Percentiles rank a stretch among this genome's conserved stretches.
Conservation (phyloP, 2,329 filamentous ascomycete species). For the Colletotrichum tofieldiae region DNA sequence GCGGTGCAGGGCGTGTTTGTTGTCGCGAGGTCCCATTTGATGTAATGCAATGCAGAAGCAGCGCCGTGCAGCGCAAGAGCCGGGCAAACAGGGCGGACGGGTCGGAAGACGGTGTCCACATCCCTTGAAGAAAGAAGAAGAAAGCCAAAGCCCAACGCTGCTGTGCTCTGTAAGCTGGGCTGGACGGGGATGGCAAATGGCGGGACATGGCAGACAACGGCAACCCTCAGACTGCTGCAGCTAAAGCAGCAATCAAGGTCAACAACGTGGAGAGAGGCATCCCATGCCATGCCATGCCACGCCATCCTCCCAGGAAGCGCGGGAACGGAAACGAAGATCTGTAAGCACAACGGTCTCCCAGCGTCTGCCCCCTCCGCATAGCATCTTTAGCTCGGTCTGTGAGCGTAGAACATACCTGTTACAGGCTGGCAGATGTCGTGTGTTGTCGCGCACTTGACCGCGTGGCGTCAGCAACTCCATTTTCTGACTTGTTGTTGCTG, state of each 20-base stretch:
- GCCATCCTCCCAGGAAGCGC: neutral
- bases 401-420: constrained; percentile 3
- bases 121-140: constrained; percentile 27
- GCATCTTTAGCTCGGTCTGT: constrained; percentile 7
- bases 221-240: constrained; percentile 24
- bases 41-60: constrained; percentile 37
- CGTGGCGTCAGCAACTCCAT: constrained; percentile 29
- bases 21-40: constrained; percentile 8
- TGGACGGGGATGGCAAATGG: neutral
- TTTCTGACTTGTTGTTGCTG: constrained; percentile 6
- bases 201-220: constrained; percentile 7
- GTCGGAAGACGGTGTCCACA: constrained; percentile 18
- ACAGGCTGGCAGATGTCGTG: constrained; percentile 19
- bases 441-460: constrained; percentile 20
- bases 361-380: constrained; percentile 6
- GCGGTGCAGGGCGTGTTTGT: constrained; percentile 21
- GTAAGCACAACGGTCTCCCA: constrained; percentile 21
- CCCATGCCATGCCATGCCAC: constrained; percentile 11
- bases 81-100: constrained; percentile 32
- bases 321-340: constrained; percentile 27
- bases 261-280: constrained; percentile 22
- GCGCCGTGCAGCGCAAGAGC: constrained; percentile 34
- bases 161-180: neutral
- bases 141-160: constrained; percentile 8
- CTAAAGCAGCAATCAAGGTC: neutral